Conservation (phyloP, 345 rosid genomes). For the Eucalyptus viminalis region DNA sequence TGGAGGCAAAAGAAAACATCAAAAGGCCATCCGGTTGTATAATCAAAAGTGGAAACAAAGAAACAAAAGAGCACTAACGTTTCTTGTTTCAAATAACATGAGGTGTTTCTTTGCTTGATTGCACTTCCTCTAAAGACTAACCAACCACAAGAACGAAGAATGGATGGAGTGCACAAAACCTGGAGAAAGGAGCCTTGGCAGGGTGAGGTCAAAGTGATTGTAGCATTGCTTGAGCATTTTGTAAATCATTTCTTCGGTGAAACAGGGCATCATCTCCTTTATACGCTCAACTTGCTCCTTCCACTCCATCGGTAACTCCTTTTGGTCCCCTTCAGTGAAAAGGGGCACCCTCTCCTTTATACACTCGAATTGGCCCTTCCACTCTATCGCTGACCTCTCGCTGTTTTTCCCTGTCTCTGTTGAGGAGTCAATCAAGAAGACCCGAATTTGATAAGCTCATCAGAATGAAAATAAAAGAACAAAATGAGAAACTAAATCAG, state of each 20-base stretch:
- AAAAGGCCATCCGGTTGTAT: background rate
- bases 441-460: background rate
- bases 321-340: background rate
- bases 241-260: background rate
- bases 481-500: background rate
- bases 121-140: background rate
- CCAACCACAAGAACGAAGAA: background rate
- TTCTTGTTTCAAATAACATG: background rate
- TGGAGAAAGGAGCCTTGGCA: background rate
- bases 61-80: background rate
- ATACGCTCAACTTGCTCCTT: background rate
- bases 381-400: background rate
- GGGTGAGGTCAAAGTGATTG: background rate
- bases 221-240: background rate
- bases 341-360: background rate
- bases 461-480: background rate
- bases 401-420: background rate
- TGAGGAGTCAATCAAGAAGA: background rate
- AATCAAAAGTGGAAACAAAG: background rate
- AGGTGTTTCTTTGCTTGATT: background rate
- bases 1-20: background rate
- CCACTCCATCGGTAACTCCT: background rate
- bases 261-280: background rate
- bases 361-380: background rate
- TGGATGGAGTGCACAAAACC: background rate